Conservation (phyloP, 2,329 filamentous ascomycete genomes). For the Fusarium sterilihyphosum region DNA sequence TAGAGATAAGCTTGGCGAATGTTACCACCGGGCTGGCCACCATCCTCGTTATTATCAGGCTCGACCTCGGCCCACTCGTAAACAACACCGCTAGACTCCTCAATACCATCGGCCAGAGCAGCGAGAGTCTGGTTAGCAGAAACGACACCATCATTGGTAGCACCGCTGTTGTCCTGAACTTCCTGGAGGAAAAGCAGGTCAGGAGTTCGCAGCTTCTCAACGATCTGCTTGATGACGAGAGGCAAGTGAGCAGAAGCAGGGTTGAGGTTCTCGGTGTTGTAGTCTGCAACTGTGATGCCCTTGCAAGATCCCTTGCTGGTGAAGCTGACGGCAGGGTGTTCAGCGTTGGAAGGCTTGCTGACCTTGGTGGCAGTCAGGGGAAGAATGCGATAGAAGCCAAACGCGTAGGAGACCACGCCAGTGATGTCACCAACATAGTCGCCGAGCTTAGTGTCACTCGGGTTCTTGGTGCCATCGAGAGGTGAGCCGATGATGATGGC, state of each 20-base stretch:
- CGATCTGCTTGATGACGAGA: slow-evolving; percentile 72
- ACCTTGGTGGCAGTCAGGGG: slow-evolving; percentile 68
- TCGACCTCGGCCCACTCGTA: slow-evolving; percentile 71
- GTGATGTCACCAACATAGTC: slow-evolving; percentile 73
- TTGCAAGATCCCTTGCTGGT: slow-evolving; percentile 65
- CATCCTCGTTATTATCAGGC: slow-evolving; percentile 69
- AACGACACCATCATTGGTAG: slow-evolving; percentile 67
- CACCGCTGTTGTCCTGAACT: slow-evolving; percentile 73
- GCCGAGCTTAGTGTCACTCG: slow-evolving; percentile 68
- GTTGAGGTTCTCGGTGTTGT: slow-evolving; percentile 76
- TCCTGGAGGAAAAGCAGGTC: slow-evolving; percentile 77
- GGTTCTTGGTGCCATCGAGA: slow-evolving; percentile 72
- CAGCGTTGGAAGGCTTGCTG: slow-evolving; percentile 54
- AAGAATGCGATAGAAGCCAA: slow-evolving; percentile 75
- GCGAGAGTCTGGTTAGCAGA: slow-evolving; percentile 67
- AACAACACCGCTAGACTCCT: slow-evolving; percentile 56
- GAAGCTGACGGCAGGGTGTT: slow-evolving; percentile 63
- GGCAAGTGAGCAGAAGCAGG: slow-evolving; percentile 65
- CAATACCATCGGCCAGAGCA: slow-evolving; percentile 64
- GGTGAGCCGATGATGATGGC: slow-evolving; percentile 72
- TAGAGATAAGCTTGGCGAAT: slow-evolving; percentile 78
- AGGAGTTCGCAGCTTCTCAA: slow-evolving; percentile 69
- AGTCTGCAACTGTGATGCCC: slow-evolving; percentile 71
- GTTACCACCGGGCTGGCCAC: slow-evolving; percentile 75
- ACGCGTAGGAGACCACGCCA: slow-evolving; percentile 72